Percentiles rank a stretch among this genome's conserved stretches.
phyloP scores from a whole-genome alignment of 495 filamentous ascomycete species.

The Astrocystis sublimbata region DNA sequence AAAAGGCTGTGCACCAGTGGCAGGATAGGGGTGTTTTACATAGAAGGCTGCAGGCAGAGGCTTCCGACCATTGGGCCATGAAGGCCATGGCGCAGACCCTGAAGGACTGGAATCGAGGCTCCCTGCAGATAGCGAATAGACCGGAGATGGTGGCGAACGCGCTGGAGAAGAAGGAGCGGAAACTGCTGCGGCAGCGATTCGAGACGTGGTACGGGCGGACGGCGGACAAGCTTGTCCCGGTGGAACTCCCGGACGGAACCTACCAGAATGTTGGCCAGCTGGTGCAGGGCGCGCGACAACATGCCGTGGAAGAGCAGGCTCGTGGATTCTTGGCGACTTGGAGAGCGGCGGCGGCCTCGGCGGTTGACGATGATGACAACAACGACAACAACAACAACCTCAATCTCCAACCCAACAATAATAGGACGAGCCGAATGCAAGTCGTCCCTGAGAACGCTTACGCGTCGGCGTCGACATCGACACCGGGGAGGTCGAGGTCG shows the following conservation, averaged over 20 bases:
- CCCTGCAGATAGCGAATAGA: slow-evolving; percentile 36
- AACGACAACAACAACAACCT: no score
- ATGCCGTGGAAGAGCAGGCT: slow-evolving; percentile 24
- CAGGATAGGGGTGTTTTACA: slow-evolving; percentile 21
- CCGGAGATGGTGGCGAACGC: slow-evolving; percentile 38
- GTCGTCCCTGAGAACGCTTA: no score
- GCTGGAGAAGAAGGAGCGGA: slow-evolving; percentile 49
- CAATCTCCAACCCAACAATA: no score
- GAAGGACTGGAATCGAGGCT: slow-evolving; percentile 51
- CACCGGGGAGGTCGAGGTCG: slow-evolving; percentile 30
- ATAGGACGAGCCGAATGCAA: not conserved
- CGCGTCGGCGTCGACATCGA: slow-evolving; percentile 25
- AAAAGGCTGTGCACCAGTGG: slow-evolving; percentile 32
- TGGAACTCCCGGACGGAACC: slow-evolving; percentile 26
- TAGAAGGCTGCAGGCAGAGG: slow-evolving; percentile 22
- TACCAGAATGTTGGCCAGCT: slow-evolving; percentile 30
- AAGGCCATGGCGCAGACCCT: slow-evolving; percentile 55
- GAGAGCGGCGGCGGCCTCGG: slow-evolving; percentile 24
- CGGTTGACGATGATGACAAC: not conserved
- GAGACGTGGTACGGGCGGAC: slow-evolving; percentile 59
- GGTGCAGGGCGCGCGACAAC: slow-evolving; percentile 28
- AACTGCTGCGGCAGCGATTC: slow-evolving; percentile 57
- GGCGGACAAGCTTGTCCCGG: slow-evolving; percentile 38
- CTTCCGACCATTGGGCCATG: slow-evolving; percentile 27
- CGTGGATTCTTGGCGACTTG: slow-evolving; percentile 25